These are phyloP conservation scores for Thelonectria olida DNA, from an alignment of 2,329 filamentous ascomycete species.

Conservation along the genomic window DNA sequence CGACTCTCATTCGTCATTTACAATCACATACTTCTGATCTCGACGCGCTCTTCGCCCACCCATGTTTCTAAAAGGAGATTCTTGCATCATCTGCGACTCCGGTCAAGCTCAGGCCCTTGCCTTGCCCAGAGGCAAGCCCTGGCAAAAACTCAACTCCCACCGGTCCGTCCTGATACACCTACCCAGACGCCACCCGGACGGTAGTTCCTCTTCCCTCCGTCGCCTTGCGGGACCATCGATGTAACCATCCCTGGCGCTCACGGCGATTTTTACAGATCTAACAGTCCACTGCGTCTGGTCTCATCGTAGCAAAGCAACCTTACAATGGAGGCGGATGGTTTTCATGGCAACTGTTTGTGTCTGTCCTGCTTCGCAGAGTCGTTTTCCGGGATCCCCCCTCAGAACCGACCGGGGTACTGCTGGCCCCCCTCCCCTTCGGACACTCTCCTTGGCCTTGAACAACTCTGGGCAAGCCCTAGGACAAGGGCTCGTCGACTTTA, in stretches of 20 bases:
- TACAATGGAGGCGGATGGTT: conserved; percentile 30
- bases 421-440: conserved; percentile 15
- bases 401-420: conserved; percentile 13
- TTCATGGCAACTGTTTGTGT: conserved; percentile 28
- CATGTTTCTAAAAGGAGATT: conserved; percentile 30
- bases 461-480: conserved; percentile 20
- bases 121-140: conserved; percentile 22
- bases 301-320: conserved; percentile 31
- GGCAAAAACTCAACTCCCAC: conserved; percentile 33
- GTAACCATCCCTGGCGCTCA: conserved; percentile 39
- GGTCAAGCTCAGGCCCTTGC: conserved; percentile 29
- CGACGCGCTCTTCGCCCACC: conserved; percentile 17
- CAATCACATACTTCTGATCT: conserved; percentile 18
- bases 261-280: conserved; percentile 43
- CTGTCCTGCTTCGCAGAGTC: conserved; percentile 24
- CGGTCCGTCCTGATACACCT: conserved; percentile 41
- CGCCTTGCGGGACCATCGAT: conserved; percentile 35
- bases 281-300: conserved; percentile 36
- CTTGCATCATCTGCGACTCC: conserved; percentile 25
- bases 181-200: conserved; percentile 38
- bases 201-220: conserved; percentile 33
- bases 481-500: conserved; percentile 26
- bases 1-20: conserved; percentile 26
- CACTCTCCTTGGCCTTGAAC: conserved; percentile 13
- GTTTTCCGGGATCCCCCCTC: conserved; percentile 22